A percentile compares a stretch with the other conserved stretches of the same genome.
Conservation (phyloP, 257 asterid species). For the Coffea eugenioides region DNA sequence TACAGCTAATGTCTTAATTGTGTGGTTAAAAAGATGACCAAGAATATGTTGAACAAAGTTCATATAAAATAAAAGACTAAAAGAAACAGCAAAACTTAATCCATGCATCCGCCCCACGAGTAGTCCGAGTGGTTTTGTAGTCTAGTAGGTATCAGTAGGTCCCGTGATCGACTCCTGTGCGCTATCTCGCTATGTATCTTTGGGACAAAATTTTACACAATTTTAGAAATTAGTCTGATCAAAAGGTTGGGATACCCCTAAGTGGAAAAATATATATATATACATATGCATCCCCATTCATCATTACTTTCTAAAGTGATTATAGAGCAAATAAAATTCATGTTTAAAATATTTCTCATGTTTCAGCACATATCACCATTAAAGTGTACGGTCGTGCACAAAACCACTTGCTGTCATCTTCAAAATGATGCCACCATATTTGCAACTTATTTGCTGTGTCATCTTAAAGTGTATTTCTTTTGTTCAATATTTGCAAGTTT, state of each 20-base stretch:
- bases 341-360: neutral
- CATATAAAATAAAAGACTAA: neutral
- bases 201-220: too few species aligned
- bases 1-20: neutral
- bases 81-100: neutral
- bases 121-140: too few species aligned
- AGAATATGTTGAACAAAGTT: neutral
- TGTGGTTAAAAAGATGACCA: neutral
- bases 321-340: neutral
- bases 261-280: too few species aligned
- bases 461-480: neutral
- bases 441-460: too few species aligned
- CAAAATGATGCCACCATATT: slow-evolving; percentile 17
- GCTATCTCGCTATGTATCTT: too few species aligned
- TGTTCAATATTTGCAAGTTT: neutral
- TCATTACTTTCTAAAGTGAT: slow-evolving; percentile 9
- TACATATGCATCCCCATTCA: neutral
- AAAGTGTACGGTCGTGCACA: slow-evolving; percentile 11
- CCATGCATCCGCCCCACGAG: neutral
- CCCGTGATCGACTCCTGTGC: too few species aligned
- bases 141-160: too few species aligned
- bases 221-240: too few species aligned
- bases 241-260: too few species aligned
- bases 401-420: slow-evolving; percentile 5
- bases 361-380: neutral